Evolutionary conservation across 257 asterid genomes (phyloP), one percentile per base, ranked within the genome.

Genomic region (Linderniella brevidens): DNA sequence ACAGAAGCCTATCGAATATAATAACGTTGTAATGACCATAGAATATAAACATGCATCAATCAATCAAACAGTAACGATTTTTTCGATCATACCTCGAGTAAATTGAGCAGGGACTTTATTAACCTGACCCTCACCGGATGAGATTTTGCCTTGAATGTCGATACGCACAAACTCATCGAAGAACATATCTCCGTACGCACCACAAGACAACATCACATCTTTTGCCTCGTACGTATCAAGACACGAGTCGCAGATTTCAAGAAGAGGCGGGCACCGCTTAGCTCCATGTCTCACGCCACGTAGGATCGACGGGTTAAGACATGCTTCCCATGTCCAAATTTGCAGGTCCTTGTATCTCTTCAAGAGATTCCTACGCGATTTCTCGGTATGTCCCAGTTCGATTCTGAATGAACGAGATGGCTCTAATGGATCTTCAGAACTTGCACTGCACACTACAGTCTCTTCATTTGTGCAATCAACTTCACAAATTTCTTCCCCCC

Each of bases 281-380:
- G 68, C 73, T 37, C 93, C 93, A 52, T 45, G 57, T 47, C 64
- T 56, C 70, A 73, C 42, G 61, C 82, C 83, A 57, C 68, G 46
- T 49, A 82, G 58, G 29, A 64, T 63, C 8, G 72, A 56, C 13
- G 88, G 53, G 63, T 55, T 74, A 49, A 73, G 69, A 71, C 92
- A 79, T 68, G 75, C 94, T 72, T 77, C 72, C 94, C 90, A 79
- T 68, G 75, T 68, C 99, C 96, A 90, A 56, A 51, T 58, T 68
- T 77, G 84, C 17, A 82, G 61, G 61, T 74, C 78, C 65, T 71
- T 72, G 64, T 73, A 78, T 64, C 96, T 77, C 59, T 56, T 65
- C 58, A 77, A 60, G 40, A 72, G 61, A 58, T 70, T 68, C 48
- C 43, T 57, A 55, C 63, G 63, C 70, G 82, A 88, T 36, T 44